Conservation (phyloP, 305 asterid species). For the Solanum hybrid region DNA sequence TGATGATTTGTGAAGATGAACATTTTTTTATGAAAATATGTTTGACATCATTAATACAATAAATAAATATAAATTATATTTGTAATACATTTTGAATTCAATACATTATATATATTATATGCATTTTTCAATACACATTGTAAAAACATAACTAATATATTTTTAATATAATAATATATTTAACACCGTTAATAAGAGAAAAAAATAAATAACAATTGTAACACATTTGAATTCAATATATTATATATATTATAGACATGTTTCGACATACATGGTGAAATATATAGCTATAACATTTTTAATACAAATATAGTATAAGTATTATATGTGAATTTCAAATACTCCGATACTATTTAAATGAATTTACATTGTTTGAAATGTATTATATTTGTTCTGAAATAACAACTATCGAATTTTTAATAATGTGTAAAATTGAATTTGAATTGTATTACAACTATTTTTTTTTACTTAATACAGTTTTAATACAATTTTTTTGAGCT, state of each 20-base stretch:
- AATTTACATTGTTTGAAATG: neutral
- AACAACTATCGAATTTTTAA: neutral
- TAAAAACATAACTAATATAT: too few relatives aligned
- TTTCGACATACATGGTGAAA: neutral
- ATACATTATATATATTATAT: too few relatives aligned
- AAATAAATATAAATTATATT: too few relatives aligned
- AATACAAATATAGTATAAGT: neutral
- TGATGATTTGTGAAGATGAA: neutral
- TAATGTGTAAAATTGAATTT: neutral
- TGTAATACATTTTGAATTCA: neutral
- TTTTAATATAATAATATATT: too few relatives aligned
- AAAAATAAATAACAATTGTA: neutral
- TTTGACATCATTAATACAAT: too few relatives aligned
- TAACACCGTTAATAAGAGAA: neutral
- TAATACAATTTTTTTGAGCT: neutral
- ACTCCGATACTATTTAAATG: neutral
- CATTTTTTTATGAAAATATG: neutral
- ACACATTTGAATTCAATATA: too few relatives aligned
- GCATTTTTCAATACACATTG: neutral
- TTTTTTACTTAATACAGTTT: too few relatives aligned
- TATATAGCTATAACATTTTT: neutral
- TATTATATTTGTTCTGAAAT: neutral
- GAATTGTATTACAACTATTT: neutral
- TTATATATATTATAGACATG: neutral
- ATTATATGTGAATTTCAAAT: too few relatives aligned